Evolutionary conservation across 306 rosid species (phyloP), one percentile per base, ranked within the genome.

Genomic region (Clitoria ternatea): DNA sequence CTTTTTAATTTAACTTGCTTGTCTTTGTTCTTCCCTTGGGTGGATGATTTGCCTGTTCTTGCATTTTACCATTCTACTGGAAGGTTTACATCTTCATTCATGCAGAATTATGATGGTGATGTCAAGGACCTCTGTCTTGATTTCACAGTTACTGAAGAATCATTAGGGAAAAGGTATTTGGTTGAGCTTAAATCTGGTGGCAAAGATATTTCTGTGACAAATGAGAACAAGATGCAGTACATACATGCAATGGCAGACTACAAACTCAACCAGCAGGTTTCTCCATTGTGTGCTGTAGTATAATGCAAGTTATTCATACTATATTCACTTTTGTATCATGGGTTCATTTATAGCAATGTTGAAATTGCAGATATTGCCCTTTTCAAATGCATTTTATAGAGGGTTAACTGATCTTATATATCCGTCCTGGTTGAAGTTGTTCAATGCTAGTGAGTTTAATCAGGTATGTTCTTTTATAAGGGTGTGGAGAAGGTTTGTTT

Each of bases 231-330:
- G 77, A 87, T 94, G 97, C 98, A 94, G 80, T 94, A 94, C 81
- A 87, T 94, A 61, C 96, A 94, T 79, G 98, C 94, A 35, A 90
- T 94, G 73, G 98, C 98, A 44, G 90, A 94, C 82, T 94, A 90
- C 86, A 94, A 94, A 85, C 94, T 94, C 69, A 94, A 94, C 76
- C 88, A 89, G 35, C 98, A 94, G 97, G 98, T 90, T 76, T 73
- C 71, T 20, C 79, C 17, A 50, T 72, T 59, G 26, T 47, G 69
- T 40, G 29, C 76, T 70, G 50, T 43, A 60, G 64, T 78, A 60
- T 57, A 48, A 73, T 67, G 62, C 47, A 44, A 69, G 22, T 67
- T 73, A 29, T 54, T 52, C 61, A 39, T 66, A 35, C 67, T 20
- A 44, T 42, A 65, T 20, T 43, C 12, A 32, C 35, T 49, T 52